Conservation (phyloP, 305 asterid genomes). For the Fraxinus xanthoxyloides region DNA sequence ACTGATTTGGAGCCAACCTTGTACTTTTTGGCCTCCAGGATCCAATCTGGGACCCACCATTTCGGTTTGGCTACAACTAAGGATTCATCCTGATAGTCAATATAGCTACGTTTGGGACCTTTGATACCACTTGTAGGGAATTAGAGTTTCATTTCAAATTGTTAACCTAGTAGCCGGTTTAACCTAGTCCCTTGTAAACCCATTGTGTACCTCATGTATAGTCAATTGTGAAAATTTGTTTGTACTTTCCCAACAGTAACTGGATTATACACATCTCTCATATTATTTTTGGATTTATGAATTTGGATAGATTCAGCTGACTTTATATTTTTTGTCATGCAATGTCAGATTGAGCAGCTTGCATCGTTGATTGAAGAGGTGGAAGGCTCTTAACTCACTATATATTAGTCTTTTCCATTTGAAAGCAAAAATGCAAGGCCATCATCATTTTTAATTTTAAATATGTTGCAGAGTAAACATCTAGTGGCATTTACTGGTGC, state of each 20-base stretch:
- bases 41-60: background rate
- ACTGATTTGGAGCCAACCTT: background rate
- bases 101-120: background rate
- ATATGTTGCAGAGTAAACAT: constrained; percentile 73
- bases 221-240: background rate
- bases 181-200: background rate
- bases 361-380: constrained; percentile 46
- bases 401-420: constrained; percentile 19
- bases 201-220: background rate
- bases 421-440: background rate
- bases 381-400: constrained; percentile 40
- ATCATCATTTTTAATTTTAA: constrained; percentile 12
- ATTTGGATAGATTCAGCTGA: background rate
- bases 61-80: background rate
- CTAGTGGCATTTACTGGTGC: constrained; percentile 98
- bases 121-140: background rate
- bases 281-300: constrained; percentile 11
- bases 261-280: background rate
- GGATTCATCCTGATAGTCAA: background rate
- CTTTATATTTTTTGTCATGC: background rate
- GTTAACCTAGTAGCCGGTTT: background rate
- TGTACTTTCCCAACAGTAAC: background rate
- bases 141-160: background rate
- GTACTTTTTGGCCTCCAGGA: background rate
- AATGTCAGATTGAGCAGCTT: constrained; percentile 67